Evolutionary conservation across 306 rosid genomes (phyloP).

Genomic region (Spatholobus suberectus): DNA sequence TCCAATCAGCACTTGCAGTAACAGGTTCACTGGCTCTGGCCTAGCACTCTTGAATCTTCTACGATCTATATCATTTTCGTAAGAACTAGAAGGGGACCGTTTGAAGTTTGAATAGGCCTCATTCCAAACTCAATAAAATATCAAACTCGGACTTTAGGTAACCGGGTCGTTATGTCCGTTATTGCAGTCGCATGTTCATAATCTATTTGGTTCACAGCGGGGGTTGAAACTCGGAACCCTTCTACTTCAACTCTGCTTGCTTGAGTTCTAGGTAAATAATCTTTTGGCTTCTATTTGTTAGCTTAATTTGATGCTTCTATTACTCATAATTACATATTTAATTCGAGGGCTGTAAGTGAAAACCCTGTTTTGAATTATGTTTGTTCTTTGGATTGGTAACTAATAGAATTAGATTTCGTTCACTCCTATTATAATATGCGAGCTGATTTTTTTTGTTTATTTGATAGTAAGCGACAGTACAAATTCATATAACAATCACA

Average conservation of each 20-base stretch:
- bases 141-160: neutral
- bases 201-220: constrained; percentile 26
- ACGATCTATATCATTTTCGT: neutral
- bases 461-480: neutral
- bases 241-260: neutral
- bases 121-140: neutral
- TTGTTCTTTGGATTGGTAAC: constrained; percentile 5
- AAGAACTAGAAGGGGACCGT: neutral
- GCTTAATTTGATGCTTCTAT: neutral
- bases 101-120: neutral
- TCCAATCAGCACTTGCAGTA: neutral
- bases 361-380: neutral
- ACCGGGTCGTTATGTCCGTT: constrained; percentile 60
- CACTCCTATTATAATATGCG: neutral
- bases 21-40: neutral
- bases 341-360: neutral
- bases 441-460: neutral
- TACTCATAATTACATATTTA: neutral
- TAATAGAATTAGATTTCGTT: neutral
- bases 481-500: neutral
- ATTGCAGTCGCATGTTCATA: constrained; percentile 32
- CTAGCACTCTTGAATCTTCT: neutral
- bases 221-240: neutral
- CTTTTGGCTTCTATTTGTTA: neutral
- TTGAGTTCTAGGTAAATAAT: constrained; percentile 8